Base-by-base conservation (phyloP, 805 yeast genomes). In the Cyberlindnera xylosilytica region DNA sequence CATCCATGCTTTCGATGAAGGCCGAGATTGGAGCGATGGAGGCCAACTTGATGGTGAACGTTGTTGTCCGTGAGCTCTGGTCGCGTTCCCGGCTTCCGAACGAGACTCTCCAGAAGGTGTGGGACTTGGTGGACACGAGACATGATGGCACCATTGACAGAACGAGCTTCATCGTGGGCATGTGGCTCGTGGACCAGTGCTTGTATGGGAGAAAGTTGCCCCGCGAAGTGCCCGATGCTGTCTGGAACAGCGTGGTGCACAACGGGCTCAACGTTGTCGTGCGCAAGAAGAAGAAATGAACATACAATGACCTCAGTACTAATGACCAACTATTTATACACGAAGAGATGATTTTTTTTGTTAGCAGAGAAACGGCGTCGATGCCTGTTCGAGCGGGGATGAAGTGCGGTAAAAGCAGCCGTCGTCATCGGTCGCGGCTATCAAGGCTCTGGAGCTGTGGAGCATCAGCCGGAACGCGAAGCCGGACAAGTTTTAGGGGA, bases 131-230 rank as follows among this genome's bases (percentile, higher is more conserved):
- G 5, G 87, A 76, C 58, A 72, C 65, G 42, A 61, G 80, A 51
- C 62, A 68, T 35, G 93, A 85, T 59, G 95, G 96, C 0, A 77
- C 86, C 1, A 66, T 93, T 41, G 83, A 81, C 51, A 77, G 87
- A 47, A 82, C 80, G 28, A 91, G 90, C 49, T 93, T 93, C 55
- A 66, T 91, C 24, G 91, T 90, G n/a, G 99, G 99, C 0, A 90
- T 87, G 85, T 93, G 99, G 99, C 64, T 90, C 4, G 90, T 93
- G 2, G 99, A 93, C 62, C 99, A 93, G 64, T 87, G 97, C 58
- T 69, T 93, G 12, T 93, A 91, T 59, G 99, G 99, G 0, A 72
- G 95, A 30, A 93, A 93, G 60, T 66, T 93, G 37, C 98, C 99
- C 0, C 73, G 76, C 45, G 64, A 64, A 29, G 76, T 93, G 6